Conservation (phyloP, 2,329 filamentous ascomycete species). For the Colletotrichum viniferum region DNA sequence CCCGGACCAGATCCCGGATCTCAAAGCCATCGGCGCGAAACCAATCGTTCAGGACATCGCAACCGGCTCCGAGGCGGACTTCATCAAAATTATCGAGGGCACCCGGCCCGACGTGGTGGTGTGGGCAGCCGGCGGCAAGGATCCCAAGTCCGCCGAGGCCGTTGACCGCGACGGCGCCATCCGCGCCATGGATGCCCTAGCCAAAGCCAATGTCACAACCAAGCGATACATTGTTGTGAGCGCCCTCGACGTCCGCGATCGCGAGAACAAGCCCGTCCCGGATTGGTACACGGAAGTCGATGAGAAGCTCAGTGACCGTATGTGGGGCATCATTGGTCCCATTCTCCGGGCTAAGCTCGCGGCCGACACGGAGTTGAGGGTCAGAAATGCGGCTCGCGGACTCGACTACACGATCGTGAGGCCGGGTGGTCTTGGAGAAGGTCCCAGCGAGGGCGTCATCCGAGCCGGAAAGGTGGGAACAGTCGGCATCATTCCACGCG, state of each 20-base stretch:
- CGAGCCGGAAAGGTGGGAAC: conserved; percentile 46
- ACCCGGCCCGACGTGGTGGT: conserved; percentile 35
- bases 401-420: conserved; percentile 51
- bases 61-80: conserved; percentile 36
- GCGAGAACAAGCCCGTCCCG: conserved; percentile 36
- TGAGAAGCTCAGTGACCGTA: conserved; percentile 33
- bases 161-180: conserved; percentile 52
- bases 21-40: conserved; percentile 42
- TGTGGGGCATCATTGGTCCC: conserved; percentile 41
- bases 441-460: conserved; percentile 39
- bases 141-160: conserved; percentile 42
- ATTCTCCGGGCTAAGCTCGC: conserved; percentile 47
- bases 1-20: conserved; percentile 34
- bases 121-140: conserved; percentile 35
- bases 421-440: conserved; percentile 43
- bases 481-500: conserved; percentile 38
- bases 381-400: conserved; percentile 37
- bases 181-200: conserved; percentile 47
- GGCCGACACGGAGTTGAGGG: conserved; percentile 43
- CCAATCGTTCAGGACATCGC: conserved; percentile 49
- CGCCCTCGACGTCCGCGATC: conserved; percentile 47
- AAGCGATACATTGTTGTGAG: conserved; percentile 51
- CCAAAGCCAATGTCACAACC: conserved; percentile 36
- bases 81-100: conserved; percentile 38
- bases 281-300: conserved; percentile 48